Percentiles rank a stretch among this genome's conserved stretches.
Evolutionary conservation across 2,329 filamentous ascomycete species (phyloP).

Genomic region (Hirsutella minnesotensis): DNA sequence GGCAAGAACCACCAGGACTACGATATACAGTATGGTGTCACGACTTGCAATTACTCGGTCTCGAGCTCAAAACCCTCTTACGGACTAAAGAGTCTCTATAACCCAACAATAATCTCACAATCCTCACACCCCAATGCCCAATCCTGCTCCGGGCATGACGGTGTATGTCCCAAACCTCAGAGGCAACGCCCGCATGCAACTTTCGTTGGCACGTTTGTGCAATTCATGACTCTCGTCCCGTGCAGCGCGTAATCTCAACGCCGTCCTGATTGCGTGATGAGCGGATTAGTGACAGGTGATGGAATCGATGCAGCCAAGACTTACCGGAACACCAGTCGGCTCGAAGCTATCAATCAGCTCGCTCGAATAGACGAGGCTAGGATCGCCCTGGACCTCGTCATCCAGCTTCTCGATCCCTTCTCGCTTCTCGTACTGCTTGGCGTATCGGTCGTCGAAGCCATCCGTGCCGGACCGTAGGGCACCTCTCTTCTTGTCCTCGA

Average conservation of each 20-base stretch:
- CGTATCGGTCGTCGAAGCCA: conserved; percentile 27
- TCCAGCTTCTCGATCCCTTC: conserved; percentile 27
- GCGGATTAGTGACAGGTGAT: too few relatives aligned
- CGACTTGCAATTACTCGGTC: too few relatives aligned
- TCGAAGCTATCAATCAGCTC: conserved; percentile 52
- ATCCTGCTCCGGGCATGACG: too few relatives aligned
- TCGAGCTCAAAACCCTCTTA: too few relatives aligned
- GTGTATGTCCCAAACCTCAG: too few relatives aligned
- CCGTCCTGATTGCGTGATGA: conserved; percentile 36
- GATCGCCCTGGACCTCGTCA: conserved; percentile 38
- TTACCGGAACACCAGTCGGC: conserved; percentile 53
- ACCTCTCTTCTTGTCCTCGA: conserved; percentile 41
- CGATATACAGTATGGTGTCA: too few relatives aligned
- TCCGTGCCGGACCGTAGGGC: conserved; percentile 18
- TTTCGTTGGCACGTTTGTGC: too few relatives aligned
- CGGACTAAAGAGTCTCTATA: too few relatives aligned
- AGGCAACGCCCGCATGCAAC: too few relatives aligned
- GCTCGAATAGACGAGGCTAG: conserved; percentile 55
- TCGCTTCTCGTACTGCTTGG: conserved; percentile 45
- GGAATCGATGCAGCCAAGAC: conserved; percentile 13
- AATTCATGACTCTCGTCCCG: conserved; percentile 19
- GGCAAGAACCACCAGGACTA: too few relatives aligned
- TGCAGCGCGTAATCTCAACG: conserved; percentile 52
- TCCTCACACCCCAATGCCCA: too few relatives aligned
- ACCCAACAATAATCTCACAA: too few relatives aligned